Base-by-base conservation (phyloP, 2,329 filamentous ascomycete genomes). In the Penicillium sp. region DNA sequence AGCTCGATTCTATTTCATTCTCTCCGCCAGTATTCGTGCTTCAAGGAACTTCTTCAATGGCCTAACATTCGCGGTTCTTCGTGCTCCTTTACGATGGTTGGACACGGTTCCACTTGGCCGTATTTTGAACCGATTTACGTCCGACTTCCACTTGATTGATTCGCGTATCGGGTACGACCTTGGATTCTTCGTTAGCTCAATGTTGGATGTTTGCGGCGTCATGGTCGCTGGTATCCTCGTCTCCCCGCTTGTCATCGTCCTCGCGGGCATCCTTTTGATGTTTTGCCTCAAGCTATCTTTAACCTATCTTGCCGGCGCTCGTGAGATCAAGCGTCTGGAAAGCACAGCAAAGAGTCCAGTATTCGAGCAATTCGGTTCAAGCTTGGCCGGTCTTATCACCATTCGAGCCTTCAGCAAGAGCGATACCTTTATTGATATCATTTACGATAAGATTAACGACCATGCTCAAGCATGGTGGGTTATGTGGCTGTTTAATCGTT, bases 31-130 rank as follows among this genome's bases (percentile, higher is more conserved):
- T 15, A 78, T 92, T 59, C 80, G 79, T 51, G 88, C 88, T 4
- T 91, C 88, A 13, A 79, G 84, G 36, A 75, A 76, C 41, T 77
- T 92, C 3, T 93, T 91, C 58, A 79, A 84, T 27, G 80, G 81
- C 46, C 80, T 92, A 54, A 84, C 86, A 30, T 85, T 83, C 59
- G 80, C 84, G 1, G 80, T 93, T 6, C 77, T 93, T 3, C 82
- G 87, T 15, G 85, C 89, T 5, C 89, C 88, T 1, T 76, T 92
- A n/a, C 79, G 88, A 54, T 91, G 88, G 87, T 79, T 93, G 30
- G 89, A 93, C 65, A 92, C 89, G 0, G 86, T 91, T 0, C 90
- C 90, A 0, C 77, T 91, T 1, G 89, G 89, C 2, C 83, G 89
- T 39, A 83, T 92, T 30, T 76, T 92, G 17, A 93, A 93, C 71